Conservation (phyloP, 192 early-diverging fungal genomes). For the Coemansia sp. region DNA sequence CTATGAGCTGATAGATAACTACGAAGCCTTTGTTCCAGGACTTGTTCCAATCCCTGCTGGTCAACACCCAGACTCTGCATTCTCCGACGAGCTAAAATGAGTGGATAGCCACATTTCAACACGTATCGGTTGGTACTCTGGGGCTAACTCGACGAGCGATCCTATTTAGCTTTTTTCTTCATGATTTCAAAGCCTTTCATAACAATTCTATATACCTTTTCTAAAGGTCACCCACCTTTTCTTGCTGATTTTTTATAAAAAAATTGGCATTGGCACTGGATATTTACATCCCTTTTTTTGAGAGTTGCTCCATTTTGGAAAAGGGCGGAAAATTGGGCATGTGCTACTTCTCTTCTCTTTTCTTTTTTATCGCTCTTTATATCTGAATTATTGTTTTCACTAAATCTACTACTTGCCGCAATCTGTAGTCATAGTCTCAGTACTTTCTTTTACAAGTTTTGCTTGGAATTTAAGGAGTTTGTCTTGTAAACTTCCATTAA, state of each 20-base stretch:
- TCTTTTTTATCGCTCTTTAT: not conserved
- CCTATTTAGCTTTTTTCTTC: slow-evolving; percentile 4
- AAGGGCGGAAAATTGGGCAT: too few species aligned
- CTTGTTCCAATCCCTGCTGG: slow-evolving; percentile 48
- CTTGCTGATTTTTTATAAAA: not conserved
- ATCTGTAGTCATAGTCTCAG: too few species aligned
- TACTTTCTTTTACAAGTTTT: not conserved
- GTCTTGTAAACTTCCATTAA: not conserved
- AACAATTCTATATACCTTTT: not conserved
- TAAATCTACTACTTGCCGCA: too few species aligned
- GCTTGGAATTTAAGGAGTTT: slow-evolving; percentile 3
- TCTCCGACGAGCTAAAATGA: slow-evolving; percentile 43
- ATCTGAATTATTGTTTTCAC: not conserved
- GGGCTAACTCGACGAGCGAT: not conserved
- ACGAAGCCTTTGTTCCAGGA: slow-evolving; percentile 45
- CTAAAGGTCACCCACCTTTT: too few species aligned
- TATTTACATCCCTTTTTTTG: not conserved
- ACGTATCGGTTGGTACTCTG: not conserved
- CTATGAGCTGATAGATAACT: slow-evolving; percentile 48
- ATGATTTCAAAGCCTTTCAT: too few species aligned
- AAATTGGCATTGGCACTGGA: not conserved
- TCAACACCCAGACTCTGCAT: slow-evolving; percentile 54
- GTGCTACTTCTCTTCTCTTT: not conserved
- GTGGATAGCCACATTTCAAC: not conserved
- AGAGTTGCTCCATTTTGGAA: too few species aligned